phyloP scores from a whole-genome alignment of 129 eudicot species.

The Tagetes patula region DNA sequence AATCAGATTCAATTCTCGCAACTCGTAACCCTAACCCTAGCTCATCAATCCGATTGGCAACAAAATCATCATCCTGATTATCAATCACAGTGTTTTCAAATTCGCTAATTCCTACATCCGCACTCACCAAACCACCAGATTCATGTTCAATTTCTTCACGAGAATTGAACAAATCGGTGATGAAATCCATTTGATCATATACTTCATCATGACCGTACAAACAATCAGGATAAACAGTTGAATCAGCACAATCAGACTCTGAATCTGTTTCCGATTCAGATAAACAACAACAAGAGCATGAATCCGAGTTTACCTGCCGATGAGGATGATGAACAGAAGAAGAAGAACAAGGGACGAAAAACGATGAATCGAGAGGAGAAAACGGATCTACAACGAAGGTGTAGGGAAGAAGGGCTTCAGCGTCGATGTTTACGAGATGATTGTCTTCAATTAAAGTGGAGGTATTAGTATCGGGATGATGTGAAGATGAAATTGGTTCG shows the following conservation, averaged over 20 bases:
- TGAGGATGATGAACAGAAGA: background rate
- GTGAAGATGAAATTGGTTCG: constrained; percentile 17
- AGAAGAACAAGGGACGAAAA: constrained; percentile 25
- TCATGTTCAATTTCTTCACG: constrained; percentile 27
- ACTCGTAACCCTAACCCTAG: constrained; percentile 55
- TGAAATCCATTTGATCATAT: constrained; percentile 60
- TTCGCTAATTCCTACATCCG: constrained; percentile 13
- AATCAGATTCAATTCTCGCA: constrained; percentile 56
- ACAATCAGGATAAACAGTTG: constrained; percentile 35
- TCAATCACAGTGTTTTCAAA: background rate
- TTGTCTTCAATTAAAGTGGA: constrained; percentile 4
- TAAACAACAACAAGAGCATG: constrained; percentile 22
- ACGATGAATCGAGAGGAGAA: constrained; percentile 37
- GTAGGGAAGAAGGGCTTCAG: constrained; percentile 13
- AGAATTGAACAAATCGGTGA: constrained; percentile 61
- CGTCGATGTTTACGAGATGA: constrained; percentile 21
- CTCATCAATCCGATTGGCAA: constrained; percentile 34
- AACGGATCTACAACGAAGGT: constrained; percentile 43
- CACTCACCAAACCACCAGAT: background rate
- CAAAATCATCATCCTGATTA: constrained; percentile 26
- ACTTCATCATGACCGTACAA: constrained; percentile 40
- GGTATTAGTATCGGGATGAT: constrained; percentile 3
- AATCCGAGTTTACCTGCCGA: constrained; percentile 27
- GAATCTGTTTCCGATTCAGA: constrained; percentile 26
- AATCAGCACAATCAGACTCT: constrained; percentile 41